These are phyloP conservation scores for Eremochloa ophiuroides DNA, from an alignment of 176 grass and related monocot species.

Conservation along the genomic window DNA sequence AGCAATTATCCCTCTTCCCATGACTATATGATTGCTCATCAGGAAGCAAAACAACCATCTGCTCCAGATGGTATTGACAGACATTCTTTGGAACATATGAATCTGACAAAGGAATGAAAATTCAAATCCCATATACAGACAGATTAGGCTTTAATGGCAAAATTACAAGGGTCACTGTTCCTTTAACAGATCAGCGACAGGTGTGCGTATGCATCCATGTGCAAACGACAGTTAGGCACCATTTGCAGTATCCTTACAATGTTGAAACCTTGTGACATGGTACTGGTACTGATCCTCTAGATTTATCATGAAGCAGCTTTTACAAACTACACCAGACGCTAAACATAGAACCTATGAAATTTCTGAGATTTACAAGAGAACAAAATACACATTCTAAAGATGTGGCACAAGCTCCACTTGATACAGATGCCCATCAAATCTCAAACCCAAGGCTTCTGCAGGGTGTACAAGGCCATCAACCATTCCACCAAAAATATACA, in stretches of 20 bases:
- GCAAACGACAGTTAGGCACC: constrained; percentile 21
- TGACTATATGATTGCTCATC: neutral
- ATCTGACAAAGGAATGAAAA: constrained; percentile 29
- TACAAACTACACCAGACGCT: constrained; percentile 25
- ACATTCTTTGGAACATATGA: constrained; percentile 36
- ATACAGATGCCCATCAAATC: constrained; percentile 74
- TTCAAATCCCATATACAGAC: constrained; percentile 18
- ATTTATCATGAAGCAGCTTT: constrained; percentile 24
- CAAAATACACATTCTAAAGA: constrained; percentile 46
- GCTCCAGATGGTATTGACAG: constrained; percentile 1
- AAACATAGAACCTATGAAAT: constrained; percentile 25
- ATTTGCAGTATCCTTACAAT: constrained; percentile 14
- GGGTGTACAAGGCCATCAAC: constrained; percentile 49
- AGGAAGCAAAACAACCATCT: constrained; percentile 8
- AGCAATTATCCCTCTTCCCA: constrained; percentile 19
- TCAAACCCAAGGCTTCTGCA: constrained; percentile 51
- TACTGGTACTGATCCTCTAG: neutral
- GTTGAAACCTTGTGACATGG: constrained; percentile 7
- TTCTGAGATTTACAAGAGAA: neutral
- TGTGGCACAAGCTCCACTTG: constrained; percentile 66
- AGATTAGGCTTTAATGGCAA: constrained; percentile 9
- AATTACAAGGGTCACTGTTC: constrained; percentile 11
- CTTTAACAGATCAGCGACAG: constrained; percentile 32
- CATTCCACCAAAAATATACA: constrained; percentile 94
- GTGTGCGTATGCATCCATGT: constrained; percentile 12